Percentiles rank a stretch among this genome's conserved stretches.
Conservation (phyloP, 495 filamentous ascomycete species). For the Lepraria neglecta region DNA sequence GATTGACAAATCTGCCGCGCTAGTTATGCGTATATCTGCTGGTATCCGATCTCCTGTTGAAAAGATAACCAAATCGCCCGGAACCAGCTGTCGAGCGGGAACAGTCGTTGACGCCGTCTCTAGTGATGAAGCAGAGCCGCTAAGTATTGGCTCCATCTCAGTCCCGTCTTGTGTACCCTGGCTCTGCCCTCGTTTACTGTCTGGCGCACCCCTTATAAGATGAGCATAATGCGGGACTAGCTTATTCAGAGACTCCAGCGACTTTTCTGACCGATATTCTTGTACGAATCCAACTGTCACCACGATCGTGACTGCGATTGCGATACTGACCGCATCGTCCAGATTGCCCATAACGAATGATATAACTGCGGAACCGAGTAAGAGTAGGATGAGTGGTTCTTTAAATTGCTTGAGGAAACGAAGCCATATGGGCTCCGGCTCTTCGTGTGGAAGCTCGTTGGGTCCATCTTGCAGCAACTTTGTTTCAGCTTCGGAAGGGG, state of each 20-base stretch:
- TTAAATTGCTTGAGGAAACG: slow-evolving; percentile 95
- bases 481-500: slow-evolving; percentile 69
- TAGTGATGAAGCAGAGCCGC: slow-evolving; percentile 40
- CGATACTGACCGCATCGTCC: slow-evolving; percentile 93
- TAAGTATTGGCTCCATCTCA: slow-evolving; percentile 31
- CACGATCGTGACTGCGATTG: slow-evolving; percentile 92
- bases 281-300: slow-evolving; percentile 95
- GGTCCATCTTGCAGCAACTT: slow-evolving; percentile 75
- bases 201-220: slow-evolving; percentile 59
- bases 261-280: slow-evolving; percentile 96
- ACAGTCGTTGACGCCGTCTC: slow-evolving; percentile 75
- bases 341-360: slow-evolving; percentile 91
- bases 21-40: slow-evolving; percentile 90
- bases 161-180: slow-evolving; percentile 28
- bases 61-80: slow-evolving; percentile 87
- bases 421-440: slow-evolving; percentile 88
- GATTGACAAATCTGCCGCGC: slow-evolving; percentile 78
- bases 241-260: slow-evolving; percentile 87
- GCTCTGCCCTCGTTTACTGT: slow-evolving; percentile 28
- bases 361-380: slow-evolving; percentile 81
- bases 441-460: slow-evolving; percentile 91
- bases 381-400: slow-evolving; percentile 81
- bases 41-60: slow-evolving; percentile 94
- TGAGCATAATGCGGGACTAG: slow-evolving; percentile 93
- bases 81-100: slow-evolving; percentile 77